These are phyloP conservation scores for Stramenopiles sp. DNA, from an alignment of 352 stramenopile species.

Conservation along the genomic window DNA sequence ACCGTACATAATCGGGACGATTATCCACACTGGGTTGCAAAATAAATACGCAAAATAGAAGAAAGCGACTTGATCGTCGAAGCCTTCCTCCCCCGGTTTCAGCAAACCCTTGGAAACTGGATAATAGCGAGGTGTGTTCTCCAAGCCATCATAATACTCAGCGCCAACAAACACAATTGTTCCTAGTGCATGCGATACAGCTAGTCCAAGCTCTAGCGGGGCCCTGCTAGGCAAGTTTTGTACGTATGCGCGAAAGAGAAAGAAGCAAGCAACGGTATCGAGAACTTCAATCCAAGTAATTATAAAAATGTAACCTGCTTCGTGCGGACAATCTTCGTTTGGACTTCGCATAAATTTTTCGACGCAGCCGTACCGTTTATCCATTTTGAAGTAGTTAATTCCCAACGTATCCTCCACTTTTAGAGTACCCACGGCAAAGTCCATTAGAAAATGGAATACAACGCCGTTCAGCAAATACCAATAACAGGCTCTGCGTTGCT, in stretches of 20 bases:
- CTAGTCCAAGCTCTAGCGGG: neutral
- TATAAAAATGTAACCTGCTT: neutral
- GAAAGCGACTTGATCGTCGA: neutral
- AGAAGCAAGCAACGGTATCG: neutral
- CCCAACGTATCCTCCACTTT: neutral
- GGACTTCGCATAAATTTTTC: neutral
- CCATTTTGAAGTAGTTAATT: neutral
- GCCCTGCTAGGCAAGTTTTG: neutral
- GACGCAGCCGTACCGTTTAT: neutral
- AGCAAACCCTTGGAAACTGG: neutral
- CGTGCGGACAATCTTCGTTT: neutral
- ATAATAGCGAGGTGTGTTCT: neutral
- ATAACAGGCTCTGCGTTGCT: neutral
- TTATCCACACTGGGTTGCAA: neutral
- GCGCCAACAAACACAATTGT: neutral
- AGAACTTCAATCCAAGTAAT: neutral
- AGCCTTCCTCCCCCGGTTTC: neutral
- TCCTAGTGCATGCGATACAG: neutral
- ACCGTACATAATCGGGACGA: neutral
- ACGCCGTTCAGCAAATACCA: neutral
- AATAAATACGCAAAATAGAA: neutral
- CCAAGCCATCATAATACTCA: neutral
- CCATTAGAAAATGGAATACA: neutral
- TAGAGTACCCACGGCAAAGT: neutral
- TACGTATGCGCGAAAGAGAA: neutral